Evolutionary conservation across 257 asterid genomes (phyloP), one percentile per base, ranked within the genome.

Genomic region (Handroanthus guayacan): DNA sequence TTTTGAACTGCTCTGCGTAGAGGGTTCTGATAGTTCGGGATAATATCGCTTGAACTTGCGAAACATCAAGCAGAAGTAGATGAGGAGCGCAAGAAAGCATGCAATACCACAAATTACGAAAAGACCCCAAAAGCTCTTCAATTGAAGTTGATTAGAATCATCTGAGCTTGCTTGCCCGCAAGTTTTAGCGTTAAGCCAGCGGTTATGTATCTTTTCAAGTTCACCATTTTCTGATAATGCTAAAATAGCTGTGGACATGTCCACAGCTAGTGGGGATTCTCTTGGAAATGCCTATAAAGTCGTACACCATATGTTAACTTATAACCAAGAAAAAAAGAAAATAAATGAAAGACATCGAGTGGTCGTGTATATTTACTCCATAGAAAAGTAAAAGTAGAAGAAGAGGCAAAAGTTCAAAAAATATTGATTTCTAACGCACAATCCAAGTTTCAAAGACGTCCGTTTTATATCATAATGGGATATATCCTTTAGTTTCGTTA

Each of bases 251-350:
- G 95, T 90, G 7, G 97, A 90, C 86, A 92, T 81, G 86, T 92
- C 97, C 39, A 82, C 78, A 9, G 95, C 96, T 58, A 92, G 79
- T 1, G 95, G 97, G 9, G 97, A 92, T 81, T 84, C 95, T 78
- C 86, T 86, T 48, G 86, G 89, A 82, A 92, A 90, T 44, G 92
- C 97, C 97, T 92, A 56, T 31, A 74, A 66, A 56, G 45, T 64
- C 0, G 45, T 25, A 75, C 61, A 52, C 17, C 43, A 65, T 50
- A 31, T 39, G 44, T 71, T 52, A 67, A 10, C 18, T 45, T 57
- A 25, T 5, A 34, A 6, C 36, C 17, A 9, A 51, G 31, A 56
- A 31, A 37, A 60, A 6, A 31, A 16, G 47, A 34, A 10, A 48
- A 43, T 1, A 31, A 67, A 34, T 31, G 45, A 60, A 58, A 44